These are phyloP conservation scores for Aureobasidium musti DNA, from an alignment of 2,329 filamentous ascomycete genomes.

Conservation along the genomic window DNA sequence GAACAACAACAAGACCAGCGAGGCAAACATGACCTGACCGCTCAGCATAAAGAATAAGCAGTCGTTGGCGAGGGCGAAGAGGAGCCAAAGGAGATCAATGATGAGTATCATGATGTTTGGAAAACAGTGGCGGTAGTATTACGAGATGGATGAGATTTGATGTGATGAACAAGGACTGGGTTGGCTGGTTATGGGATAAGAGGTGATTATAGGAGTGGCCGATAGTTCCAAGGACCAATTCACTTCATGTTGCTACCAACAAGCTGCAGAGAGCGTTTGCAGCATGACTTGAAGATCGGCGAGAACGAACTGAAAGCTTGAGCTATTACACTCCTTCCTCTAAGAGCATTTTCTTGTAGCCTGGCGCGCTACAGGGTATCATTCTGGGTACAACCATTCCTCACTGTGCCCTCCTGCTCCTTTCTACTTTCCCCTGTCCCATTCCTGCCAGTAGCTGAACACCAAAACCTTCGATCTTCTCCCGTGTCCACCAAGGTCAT, in stretches of 20 bases:
- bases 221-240: background rate
- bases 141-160: background rate
- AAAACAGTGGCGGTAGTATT: background rate
- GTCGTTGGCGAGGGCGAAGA: background rate
- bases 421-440: background rate
- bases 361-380: background rate
- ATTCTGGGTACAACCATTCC: background rate
- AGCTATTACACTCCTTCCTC: background rate
- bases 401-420: background rate
- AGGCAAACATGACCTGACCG: background rate
- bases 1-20: background rate
- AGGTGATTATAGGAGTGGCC: too few relatives aligned
- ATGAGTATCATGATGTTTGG: background rate
- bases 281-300: background rate
- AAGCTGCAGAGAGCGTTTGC: background rate
- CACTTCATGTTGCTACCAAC: background rate
- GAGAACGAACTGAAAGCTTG: background rate
- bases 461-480: background rate
- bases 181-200: background rate
- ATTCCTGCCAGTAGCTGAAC: background rate
- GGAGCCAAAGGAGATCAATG: too few relatives aligned
- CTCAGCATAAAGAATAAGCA: background rate
- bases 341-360: background rate
- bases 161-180: too few relatives aligned
- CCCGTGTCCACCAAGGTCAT: background rate